Base-by-base conservation (phyloP, 1,284 basidiomycete genomes). In the Moniliophthora roreri region DNA sequence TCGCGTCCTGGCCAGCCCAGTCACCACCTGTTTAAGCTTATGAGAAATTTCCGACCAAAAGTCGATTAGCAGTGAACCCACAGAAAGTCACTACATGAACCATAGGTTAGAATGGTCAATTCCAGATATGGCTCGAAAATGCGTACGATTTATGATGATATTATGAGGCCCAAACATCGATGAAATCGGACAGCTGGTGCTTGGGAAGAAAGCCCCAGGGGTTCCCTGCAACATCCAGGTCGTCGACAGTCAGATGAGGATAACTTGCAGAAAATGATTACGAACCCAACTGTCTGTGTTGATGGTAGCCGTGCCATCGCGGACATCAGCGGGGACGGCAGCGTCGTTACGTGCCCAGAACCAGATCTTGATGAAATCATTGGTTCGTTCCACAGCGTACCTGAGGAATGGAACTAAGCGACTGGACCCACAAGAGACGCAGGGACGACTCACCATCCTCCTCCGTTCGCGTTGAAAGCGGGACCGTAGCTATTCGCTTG, bases 131-230 rank as follows among this genome's bases (percentile, higher is more conserved):
- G 57, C 75, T 68, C 11, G n/a, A n/a, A n/a, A n/a, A n/a, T n/a
- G n/a, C 20, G 70, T 75, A 55, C 78, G 62, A 60, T 85, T 81
- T 64, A 87, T 83, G 44, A 86, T 74, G 58, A 85, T 84, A 54
- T 83, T 81, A 60, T 85, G 76, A 9, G 76, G 65, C 15, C 76
- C 78, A 62, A 87, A 84, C 47, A 79, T 71, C 5, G 69, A 71
- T 26, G 63, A 64, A 48, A 85, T 74, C 69, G 64, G 82, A 85
- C 35, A 67, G 64, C 21, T 16, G 6, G 73, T 78, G 60, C 70
- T 74, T 8, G 84, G 81, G 70, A 86, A 85, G 60, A 73, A 72
- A 7, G 84, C 84, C 18, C 63, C 61, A 3, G 84, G 83, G 0
- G 70, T 77, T 2, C 83, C 82, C 82, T 83, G 38, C 24, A 10